Percentiles rank a stretch among this genome's conserved stretches.
Evolutionary conservation across 345 rosid genomes (phyloP).

Genomic region (Sonneratia alba): DNA sequence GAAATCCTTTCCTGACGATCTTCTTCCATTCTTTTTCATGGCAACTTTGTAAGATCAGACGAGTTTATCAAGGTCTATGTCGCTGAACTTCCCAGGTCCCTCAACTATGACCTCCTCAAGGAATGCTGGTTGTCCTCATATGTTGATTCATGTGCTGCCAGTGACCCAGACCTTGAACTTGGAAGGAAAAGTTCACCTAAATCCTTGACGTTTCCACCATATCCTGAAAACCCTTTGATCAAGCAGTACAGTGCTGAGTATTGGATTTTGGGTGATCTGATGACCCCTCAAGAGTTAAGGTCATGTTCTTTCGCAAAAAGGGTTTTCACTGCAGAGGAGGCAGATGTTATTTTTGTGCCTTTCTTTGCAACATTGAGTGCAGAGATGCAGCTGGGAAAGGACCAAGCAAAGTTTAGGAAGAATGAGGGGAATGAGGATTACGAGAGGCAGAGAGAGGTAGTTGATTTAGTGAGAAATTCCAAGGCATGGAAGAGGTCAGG

Average conservation of each 20-base stretch:
- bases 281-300: conserved; percentile 42
- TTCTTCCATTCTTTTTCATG: conserved; percentile 7
- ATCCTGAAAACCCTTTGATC: conserved; percentile 73
- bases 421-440: conserved; percentile 70
- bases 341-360: conserved; percentile 84
- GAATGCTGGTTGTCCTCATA: conserved; percentile 50
- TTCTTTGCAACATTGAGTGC: conserved; percentile 85
- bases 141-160: conserved; percentile 59
- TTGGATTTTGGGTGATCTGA: conserved; percentile 82
- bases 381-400: conserved; percentile 75
- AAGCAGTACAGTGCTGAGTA: conserved; percentile 98
- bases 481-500: conserved; percentile 71
- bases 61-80: conserved; percentile 58
- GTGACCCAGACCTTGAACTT: conserved; percentile 60
- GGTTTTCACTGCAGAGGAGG: conserved; percentile 38
- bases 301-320: conserved; percentile 50
- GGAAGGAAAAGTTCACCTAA: conserved; percentile 15
- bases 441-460: conserved; percentile 56
- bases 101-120: conserved; percentile 68
- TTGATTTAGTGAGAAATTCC: conserved; percentile 50
- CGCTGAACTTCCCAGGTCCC: conserved; percentile 75
- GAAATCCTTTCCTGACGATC: conserved; percentile 8
- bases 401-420: conserved; percentile 55
- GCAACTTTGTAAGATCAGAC: conserved; percentile 5
- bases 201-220: conserved; percentile 35